These are phyloP conservation scores for Zizania palustris DNA, from an alignment of 202 grass and related monocot genomes.

Conservation along the genomic window DNA sequence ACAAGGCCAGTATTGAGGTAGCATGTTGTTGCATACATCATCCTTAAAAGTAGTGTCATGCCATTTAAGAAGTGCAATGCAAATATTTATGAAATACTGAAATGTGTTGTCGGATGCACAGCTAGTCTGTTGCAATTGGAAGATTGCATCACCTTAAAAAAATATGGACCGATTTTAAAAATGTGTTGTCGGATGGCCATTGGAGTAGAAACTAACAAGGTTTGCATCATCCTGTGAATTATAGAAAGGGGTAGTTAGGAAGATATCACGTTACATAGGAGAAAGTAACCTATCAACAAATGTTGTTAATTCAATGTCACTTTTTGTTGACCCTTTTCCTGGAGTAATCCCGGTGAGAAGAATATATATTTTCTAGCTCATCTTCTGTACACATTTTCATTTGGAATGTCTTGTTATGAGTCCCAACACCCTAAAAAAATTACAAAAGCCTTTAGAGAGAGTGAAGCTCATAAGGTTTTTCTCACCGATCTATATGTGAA, in stretches of 20 bases:
- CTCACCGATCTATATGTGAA: not conserved
- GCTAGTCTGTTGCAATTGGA: slow-evolving; percentile 24
- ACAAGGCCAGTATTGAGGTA: slow-evolving; percentile 8
- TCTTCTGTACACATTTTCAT: not conserved
- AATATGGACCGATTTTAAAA: slow-evolving; percentile 33
- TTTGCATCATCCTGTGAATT: slow-evolving; percentile 45
- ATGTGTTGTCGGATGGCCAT: slow-evolving; percentile 56
- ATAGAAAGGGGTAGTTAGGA: slow-evolving; percentile 44
- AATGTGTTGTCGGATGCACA: slow-evolving; percentile 46
- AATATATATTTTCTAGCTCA: slow-evolving; percentile 47
- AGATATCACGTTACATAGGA: slow-evolving; percentile 44
- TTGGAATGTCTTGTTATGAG: not conserved
- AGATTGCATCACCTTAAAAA: slow-evolving; percentile 46
- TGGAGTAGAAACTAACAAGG: slow-evolving; percentile 34
- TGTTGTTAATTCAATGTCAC: slow-evolving; percentile 21
- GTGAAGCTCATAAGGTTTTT: not conserved
- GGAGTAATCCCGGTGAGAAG: slow-evolving; percentile 18
- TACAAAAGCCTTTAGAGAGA: not conserved
- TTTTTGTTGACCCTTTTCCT: slow-evolving; percentile 35
- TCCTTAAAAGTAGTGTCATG: slow-evolving; percentile 6
- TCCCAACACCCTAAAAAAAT: not conserved
- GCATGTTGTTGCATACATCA: slow-evolving; percentile 30
- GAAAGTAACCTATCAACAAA: slow-evolving; percentile 24
- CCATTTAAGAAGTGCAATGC: slow-evolving; percentile 11
- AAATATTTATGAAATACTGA: slow-evolving; percentile 34